phyloP scores from a whole-genome alignment of 177 flowering plant species.

The Vitis hybrid region DNA sequence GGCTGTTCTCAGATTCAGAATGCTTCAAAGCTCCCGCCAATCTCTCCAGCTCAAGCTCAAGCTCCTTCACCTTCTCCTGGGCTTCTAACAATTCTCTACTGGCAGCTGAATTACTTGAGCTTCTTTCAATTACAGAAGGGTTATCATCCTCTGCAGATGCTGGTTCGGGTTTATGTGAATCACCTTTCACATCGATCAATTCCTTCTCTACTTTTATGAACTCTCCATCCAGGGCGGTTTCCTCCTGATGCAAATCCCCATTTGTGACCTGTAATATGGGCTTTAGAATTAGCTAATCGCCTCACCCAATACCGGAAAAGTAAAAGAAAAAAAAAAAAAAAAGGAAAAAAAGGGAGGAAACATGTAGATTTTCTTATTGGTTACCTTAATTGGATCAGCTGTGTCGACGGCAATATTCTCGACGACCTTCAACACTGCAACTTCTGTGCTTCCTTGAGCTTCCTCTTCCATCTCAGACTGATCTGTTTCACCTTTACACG shows the following conservation, averaged over 20 bases:
- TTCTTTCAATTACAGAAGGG: slow-evolving; percentile 31
- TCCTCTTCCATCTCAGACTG: slow-evolving; percentile 38
- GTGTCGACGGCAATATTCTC: slow-evolving; percentile 10
- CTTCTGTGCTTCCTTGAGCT: slow-evolving; percentile 23
- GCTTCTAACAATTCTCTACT: slow-evolving; percentile 57
- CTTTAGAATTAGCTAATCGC: not conserved
- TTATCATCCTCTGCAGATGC: slow-evolving; percentile 25
- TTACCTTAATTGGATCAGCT: slow-evolving; percentile 27
- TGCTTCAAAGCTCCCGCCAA: slow-evolving; percentile 43
- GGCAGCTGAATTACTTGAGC: slow-evolving; percentile 26
- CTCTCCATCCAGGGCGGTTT: slow-evolving; percentile 66
- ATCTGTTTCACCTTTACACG: not conserved
- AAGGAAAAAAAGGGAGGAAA: too few relatives aligned
- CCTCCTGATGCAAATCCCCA: slow-evolving; percentile 52
- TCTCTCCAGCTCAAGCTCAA: slow-evolving; percentile 71
- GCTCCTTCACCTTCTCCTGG: slow-evolving; percentile 63
- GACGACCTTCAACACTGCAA: slow-evolving; percentile 26
- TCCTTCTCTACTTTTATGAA: slow-evolving; percentile 94
- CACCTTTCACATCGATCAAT: slow-evolving; percentile 44
- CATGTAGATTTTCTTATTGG: not conserved
- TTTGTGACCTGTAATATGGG: slow-evolving; percentile 22
- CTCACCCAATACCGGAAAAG: not conserved
- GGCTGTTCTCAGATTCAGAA: slow-evolving; percentile 60
- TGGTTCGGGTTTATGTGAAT: slow-evolving; percentile 20
- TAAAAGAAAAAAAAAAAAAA: not conserved